Percentiles rank a stretch among this genome's conserved stretches.
Conservation (phyloP, 1,139 yeast species). For the Protomyces inundatus region DNA sequence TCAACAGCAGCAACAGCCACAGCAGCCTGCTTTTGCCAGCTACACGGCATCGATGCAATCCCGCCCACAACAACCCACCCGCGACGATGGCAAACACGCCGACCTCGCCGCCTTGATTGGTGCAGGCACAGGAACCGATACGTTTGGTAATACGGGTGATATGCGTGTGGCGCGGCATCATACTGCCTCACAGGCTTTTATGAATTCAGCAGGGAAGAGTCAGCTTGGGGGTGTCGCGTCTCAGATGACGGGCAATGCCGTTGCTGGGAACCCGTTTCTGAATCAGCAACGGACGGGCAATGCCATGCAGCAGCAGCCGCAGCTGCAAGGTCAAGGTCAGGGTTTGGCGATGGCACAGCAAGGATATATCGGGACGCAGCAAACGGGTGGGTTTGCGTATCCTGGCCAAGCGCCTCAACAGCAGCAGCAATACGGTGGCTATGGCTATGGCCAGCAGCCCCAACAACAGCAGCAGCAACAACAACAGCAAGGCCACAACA, state of each 20-base stretch:
- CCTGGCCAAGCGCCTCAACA: slow-evolving; percentile 25
- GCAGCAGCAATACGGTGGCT: neutral
- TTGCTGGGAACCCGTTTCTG: slow-evolving; percentile 18
- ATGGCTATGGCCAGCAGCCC: slow-evolving; percentile 2
- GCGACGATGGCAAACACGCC: slow-evolving; percentile 45
- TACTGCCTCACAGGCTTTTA: slow-evolving; percentile 65
- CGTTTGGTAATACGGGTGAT: slow-evolving; percentile 92
- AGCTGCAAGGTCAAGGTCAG: slow-evolving; percentile 8
- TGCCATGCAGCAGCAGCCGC: slow-evolving; percentile 9
- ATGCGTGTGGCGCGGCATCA: slow-evolving; percentile 89
- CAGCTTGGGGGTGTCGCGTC: slow-evolving; percentile 15
- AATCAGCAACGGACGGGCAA: slow-evolving; percentile 23
- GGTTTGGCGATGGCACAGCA: neutral
- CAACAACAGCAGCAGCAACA: slow-evolving; percentile 2
- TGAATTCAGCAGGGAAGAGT: slow-evolving; percentile 65
- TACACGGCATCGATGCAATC: slow-evolving; percentile 6
- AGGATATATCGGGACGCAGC: slow-evolving; percentile 18
- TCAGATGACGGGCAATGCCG: slow-evolving; percentile 27
- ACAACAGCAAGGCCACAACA: slow-evolving; percentile 9
- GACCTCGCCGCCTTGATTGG: slow-evolving; percentile 75
- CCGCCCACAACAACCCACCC: slow-evolving; percentile 8
- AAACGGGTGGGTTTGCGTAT: slow-evolving; percentile 24
- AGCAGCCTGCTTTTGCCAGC: neutral
- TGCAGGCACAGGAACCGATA: slow-evolving; percentile 77
- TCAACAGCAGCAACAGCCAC: slow-evolving; percentile 26